Percentiles rank a stretch among this genome's conserved stretches.
These are phyloP conservation scores for Colletotrichum phormii DNA, from an alignment of 2,329 filamentous ascomycete genomes.

Conservation along the genomic window DNA sequence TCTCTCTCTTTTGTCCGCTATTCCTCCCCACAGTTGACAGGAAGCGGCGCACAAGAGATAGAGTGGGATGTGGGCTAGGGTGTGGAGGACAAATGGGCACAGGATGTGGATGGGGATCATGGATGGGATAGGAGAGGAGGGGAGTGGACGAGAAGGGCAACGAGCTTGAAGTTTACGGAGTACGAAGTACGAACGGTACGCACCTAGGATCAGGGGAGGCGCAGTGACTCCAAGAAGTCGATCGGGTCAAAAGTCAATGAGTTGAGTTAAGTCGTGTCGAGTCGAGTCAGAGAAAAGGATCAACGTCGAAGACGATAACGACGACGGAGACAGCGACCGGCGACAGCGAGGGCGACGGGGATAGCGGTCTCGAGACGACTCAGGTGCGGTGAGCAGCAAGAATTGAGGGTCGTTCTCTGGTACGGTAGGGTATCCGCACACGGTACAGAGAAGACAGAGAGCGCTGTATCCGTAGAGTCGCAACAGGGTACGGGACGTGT, in stretches of 20 bases:
- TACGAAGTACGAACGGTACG: constrained; percentile 12
- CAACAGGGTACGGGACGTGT: neutral
- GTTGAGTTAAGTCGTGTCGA: constrained; percentile 14
- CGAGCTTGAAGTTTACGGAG: neutral
- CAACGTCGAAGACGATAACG: constrained; percentile 3
- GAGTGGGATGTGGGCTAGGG: constrained; percentile 35
- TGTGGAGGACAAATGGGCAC: constrained; percentile 35
- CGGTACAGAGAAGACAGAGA: neutral
- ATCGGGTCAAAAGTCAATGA: constrained; percentile 12
- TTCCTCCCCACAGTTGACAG: constrained; percentile 31
- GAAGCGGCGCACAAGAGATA: constrained; percentile 33
- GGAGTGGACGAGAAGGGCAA: constrained; percentile 22
- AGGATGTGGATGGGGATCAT: constrained; percentile 23
- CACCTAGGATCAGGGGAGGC: constrained; percentile 21
- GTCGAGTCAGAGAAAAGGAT: constrained; percentile 1
- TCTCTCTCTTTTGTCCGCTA: neutral
- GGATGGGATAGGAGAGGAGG: constrained; percentile 2
- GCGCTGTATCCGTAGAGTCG: neutral
- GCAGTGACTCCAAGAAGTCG: constrained; percentile 25
- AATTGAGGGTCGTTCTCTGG: neutral
- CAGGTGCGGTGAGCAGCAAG: constrained; percentile 3
- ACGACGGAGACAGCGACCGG: constrained; percentile 1
- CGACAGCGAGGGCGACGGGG: constrained; percentile 1
- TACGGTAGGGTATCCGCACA: neutral
- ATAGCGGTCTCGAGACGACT: constrained; percentile 16